Conservation (phyloP, 768 basidiomycete genomes). For the Mycena metata region DNA sequence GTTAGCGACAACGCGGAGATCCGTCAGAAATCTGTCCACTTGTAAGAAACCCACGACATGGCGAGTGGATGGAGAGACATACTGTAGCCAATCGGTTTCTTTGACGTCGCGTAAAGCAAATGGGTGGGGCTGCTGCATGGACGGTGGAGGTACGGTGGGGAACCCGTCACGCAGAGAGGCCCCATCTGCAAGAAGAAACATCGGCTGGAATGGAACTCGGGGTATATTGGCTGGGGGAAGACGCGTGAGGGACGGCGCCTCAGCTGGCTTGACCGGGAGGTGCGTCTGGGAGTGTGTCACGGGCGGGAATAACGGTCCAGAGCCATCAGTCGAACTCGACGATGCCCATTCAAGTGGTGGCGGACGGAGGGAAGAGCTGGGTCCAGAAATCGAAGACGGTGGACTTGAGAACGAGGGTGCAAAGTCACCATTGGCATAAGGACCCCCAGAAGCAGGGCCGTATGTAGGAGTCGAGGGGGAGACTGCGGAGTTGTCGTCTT, state of each 20-base stretch:
- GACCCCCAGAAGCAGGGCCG: not conserved
- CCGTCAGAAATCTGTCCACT: constrained; percentile 53
- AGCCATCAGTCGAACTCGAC: constrained; percentile 6
- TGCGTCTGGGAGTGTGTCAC: not conserved
- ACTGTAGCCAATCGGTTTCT: constrained; percentile 66
- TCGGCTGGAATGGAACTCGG: constrained; percentile 47
- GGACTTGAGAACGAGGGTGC: not conserved
- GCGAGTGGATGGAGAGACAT: constrained; percentile 21
- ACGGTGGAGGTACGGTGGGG: constrained; percentile 57
- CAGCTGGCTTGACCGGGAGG: not conserved
- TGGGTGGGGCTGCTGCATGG: constrained; percentile 57
- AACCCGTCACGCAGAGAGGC: constrained; percentile 59
- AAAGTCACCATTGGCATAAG: not conserved
- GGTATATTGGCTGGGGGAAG: not conserved
- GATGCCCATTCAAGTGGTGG: constrained; percentile 4
- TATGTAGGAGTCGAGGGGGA: constrained; percentile 3
- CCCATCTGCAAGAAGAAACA: constrained; percentile 47
- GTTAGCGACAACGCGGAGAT: constrained; percentile 50
- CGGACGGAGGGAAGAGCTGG: constrained; percentile 5
- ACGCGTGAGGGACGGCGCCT: constrained; percentile 24
- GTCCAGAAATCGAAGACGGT: not conserved
- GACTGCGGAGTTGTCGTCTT: not conserved
- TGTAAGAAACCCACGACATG: too few relatives aligned
- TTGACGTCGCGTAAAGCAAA: constrained; percentile 64
- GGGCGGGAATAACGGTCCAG: not conserved